These are phyloP conservation scores for Candida berthetii DNA, from an alignment of 805 yeast genomes.

Conservation along the genomic window DNA sequence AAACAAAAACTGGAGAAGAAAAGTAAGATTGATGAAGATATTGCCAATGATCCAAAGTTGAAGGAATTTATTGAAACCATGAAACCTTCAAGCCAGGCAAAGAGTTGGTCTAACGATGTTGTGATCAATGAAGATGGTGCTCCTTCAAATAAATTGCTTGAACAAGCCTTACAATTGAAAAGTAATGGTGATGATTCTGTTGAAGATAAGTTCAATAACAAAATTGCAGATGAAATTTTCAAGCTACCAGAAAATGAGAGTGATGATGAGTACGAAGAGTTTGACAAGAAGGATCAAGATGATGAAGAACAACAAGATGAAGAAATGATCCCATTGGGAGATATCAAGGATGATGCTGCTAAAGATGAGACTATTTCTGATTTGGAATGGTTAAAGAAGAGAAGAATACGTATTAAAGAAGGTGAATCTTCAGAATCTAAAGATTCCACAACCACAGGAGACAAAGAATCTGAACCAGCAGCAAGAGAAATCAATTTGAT, in stretches of 20 bases:
- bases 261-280: conserved; percentile 37
- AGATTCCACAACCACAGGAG: conserved; percentile 1
- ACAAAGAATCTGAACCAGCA: conserved; percentile 3
- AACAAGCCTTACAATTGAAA: conserved; percentile 32
- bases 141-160: conserved; percentile 29
- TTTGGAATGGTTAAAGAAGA: conserved; percentile 79
- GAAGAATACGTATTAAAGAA: conserved; percentile 67
- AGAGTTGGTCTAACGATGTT: conserved; percentile 63
- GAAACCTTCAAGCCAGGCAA: conserved; percentile 65
- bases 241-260: conserved; percentile 29
- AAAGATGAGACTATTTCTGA: conserved; percentile 57
- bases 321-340: conserved; percentile 40
- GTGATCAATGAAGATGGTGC: conserved; percentile 26
- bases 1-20: conserved; percentile 22
- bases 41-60: conserved; percentile 58
- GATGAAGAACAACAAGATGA: conserved; percentile 34
- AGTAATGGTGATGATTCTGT: conserved; percentile 12
- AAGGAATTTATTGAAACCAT: conserved; percentile 78
- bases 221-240: conserved; percentile 19
- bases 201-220: conserved; percentile 13
- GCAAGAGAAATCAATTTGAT: conserved; percentile 5
- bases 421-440: conserved; percentile 16
- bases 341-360: conserved; percentile 25
- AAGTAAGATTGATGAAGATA: conserved; percentile 48
- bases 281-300: conserved; percentile 20